Base-by-base conservation (phyloP, 2,329 filamentous ascomycete species). In the Fusarium keratoplasticum region DNA sequence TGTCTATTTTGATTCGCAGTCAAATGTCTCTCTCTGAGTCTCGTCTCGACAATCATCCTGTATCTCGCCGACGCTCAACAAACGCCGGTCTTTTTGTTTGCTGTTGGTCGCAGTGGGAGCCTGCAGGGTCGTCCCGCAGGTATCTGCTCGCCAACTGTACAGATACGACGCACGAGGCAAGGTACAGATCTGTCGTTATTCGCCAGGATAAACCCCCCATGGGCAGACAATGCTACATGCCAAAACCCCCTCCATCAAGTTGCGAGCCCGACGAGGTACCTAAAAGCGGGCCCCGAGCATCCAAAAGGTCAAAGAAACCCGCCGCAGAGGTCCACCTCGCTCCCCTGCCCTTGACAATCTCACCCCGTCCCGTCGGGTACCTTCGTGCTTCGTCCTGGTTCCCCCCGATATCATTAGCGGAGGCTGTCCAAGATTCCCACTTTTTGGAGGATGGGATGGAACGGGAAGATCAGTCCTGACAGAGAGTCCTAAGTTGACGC, bases 401-500 rank as follows among this genome's bases (percentile, higher is more conserved):
- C 47, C 25, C 31, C 44, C 66, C 38, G 55, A 61, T 38, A 10
- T 71, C 62, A 73, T 73, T 68, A 68, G 71, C 35, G 36, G 58
- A 71, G 38, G 42, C n/a, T 44, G 33, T 70, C 59, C 52, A 35
- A 38, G 52, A 59, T 50, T 65, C 61, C 71, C 71, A 74, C 71
- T 74, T 70, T 75, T 70, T 62, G 60, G 47, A 61, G 65, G 72
- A 62, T 72, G 65, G 69, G 59, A 64, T 74, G 58, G 52, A 40
- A 64, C 47, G 67, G 58, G 71, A 74, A 74, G 68, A 74, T 74
- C 70, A 66, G 67, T 62, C 33, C 52, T 66, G 42, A 25, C 61
- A 66, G 25, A 66, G 20, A 62, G 50, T 54, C 60, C 60, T 31
- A 52, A 50, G 33, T 62, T 63, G 50, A 60, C 66, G 72, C 65